A percentile compares a stretch with the other conserved stretches of the same genome.
Evolutionary conservation across 257 asterid genomes (phyloP).

Genomic region (Nemophila menziesii): DNA sequence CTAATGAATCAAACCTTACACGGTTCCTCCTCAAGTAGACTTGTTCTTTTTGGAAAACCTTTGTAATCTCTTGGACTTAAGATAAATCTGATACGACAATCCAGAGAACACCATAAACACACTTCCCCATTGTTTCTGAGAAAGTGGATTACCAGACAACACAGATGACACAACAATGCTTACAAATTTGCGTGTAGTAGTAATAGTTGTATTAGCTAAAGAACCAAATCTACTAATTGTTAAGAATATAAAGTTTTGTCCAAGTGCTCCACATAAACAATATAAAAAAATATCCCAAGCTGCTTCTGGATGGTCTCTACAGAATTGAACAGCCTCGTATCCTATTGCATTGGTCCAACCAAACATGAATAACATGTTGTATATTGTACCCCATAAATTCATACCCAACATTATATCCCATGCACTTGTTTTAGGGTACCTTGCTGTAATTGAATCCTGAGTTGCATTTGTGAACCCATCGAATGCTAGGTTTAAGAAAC

Average conservation of each 20-base stretch:
- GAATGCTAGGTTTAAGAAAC: constrained; percentile 85
- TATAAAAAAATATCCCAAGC: constrained; percentile 89
- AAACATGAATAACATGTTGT: constrained; percentile 81
- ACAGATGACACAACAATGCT: constrained; percentile 93
- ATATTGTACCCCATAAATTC: constrained; percentile 96
- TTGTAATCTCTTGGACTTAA: constrained; percentile 70
- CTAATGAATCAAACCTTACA: too few species aligned
- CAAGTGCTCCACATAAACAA: constrained; percentile 94
- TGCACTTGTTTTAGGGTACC: constrained; percentile 83
- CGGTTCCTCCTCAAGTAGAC: too few species aligned
- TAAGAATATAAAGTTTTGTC: constrained; percentile 83
- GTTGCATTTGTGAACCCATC: constrained; percentile 99
- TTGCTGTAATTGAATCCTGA: constrained; percentile 79
- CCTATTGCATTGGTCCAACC: constrained; percentile 82
- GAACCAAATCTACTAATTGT: constrained; percentile 94
- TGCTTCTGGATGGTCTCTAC: constrained; percentile 89
- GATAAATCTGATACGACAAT: constrained; percentile 74
- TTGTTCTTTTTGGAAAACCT: constrained; percentile 62
- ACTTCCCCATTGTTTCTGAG: constrained; percentile 78
- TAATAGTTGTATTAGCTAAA: constrained; percentile 85
- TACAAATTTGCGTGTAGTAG: constrained; percentile 91
- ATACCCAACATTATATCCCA: constrained; percentile 98
- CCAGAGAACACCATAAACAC: constrained; percentile 91
- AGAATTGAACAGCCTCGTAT: constrained; percentile 63
- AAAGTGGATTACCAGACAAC: constrained; percentile 80